phyloP scores from a whole-genome alignment of 169 alveolate genomes.

The Cryptosporidium ubiquitum region DNA sequence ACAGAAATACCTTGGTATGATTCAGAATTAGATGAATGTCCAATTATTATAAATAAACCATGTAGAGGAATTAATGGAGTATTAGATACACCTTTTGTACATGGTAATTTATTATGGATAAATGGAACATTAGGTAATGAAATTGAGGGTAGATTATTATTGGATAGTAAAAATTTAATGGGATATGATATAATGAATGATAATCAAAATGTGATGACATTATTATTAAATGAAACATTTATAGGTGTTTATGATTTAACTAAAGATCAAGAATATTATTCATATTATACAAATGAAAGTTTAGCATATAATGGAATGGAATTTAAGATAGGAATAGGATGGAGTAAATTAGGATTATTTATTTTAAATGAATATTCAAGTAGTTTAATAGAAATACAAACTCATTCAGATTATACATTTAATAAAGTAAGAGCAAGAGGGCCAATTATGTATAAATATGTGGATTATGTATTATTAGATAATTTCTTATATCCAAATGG shows the following conservation, averaged over 20 bases:
- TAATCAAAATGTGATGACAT: not conserved
- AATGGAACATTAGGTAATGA: slow-evolving; percentile 2
- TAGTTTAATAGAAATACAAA: slow-evolving; percentile 30
- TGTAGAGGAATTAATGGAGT: slow-evolving; percentile 16
- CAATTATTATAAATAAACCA: not conserved
- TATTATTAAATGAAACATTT: slow-evolving; percentile 35
- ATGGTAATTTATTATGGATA: slow-evolving; percentile 23
- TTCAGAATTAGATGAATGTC: not conserved
- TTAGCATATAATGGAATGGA: slow-evolving; percentile 43
- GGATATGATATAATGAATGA: slow-evolving; percentile 26
- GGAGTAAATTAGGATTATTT: slow-evolving; percentile 47
- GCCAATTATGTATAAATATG: not conserved
- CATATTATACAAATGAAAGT: slow-evolving; percentile 43
- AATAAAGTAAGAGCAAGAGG: not conserved
- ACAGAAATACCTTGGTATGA: slow-evolving; percentile 4
- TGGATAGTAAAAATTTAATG: slow-evolving; percentile 16
- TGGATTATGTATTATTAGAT: not conserved
- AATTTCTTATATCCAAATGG: slow-evolving; percentile 55
- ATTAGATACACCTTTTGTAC: not conserved
- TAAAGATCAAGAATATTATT: slow-evolving; percentile 31
- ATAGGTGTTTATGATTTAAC: slow-evolving; percentile 16
- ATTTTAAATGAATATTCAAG: slow-evolving; percentile 2
- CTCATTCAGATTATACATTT: not conserved
- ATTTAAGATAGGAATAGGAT: slow-evolving; percentile 25
- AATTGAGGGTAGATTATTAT: not conserved